A percentile compares a stretch with the other conserved stretches of the same genome.
phyloP scores from a whole-genome alignment of 1,284 basidiomycete species.

The Apiotrichum sp. region DNA sequence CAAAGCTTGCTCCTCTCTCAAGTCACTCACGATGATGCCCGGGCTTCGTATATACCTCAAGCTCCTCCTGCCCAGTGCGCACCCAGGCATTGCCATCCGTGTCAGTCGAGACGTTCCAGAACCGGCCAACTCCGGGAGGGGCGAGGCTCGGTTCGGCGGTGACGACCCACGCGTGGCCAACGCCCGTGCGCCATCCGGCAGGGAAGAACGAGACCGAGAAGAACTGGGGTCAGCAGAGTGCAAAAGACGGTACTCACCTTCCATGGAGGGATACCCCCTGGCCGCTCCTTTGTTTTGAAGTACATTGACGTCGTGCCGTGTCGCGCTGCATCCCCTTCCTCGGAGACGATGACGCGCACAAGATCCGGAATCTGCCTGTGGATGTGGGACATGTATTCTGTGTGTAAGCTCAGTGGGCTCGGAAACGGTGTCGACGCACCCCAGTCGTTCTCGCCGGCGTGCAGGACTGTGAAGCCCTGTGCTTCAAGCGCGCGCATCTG shows the following conservation, averaged over 20 bases:
- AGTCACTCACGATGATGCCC: neutral
- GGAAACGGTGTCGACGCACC: conserved; percentile 11
- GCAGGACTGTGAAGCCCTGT: conserved; percentile 24
- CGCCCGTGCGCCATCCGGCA: conserved; percentile 9
- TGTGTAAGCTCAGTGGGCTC: neutral
- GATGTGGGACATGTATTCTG: conserved; percentile 24
- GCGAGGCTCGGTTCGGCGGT: neutral
- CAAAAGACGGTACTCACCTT: conserved; percentile 16
- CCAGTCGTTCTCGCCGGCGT: conserved; percentile 20
- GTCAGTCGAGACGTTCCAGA: neutral
- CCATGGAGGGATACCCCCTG: conserved; percentile 24
- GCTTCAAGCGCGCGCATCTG: conserved; percentile 9
- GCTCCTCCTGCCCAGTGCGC: conserved; percentile 1
- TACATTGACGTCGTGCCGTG: conserved; percentile 7
- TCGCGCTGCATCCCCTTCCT: neutral
- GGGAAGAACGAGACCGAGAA: conserved; percentile 22
- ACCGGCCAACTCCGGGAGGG: neutral
- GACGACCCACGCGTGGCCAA: conserved; percentile 21
- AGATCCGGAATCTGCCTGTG: conserved; percentile 25
- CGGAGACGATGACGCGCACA: conserved; percentile 18
- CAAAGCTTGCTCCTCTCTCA: too few species aligned
- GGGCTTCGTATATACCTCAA: conserved; percentile 1
- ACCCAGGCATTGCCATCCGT: conserved; percentile 2
- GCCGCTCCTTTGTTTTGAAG: conserved; percentile 11
- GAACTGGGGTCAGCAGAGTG: conserved; percentile 12